Evolutionary conservation across 129 eudicot species (phyloP), one percentile per base, ranked within the genome.

Genomic region (Scalesia atractyloides): DNA sequence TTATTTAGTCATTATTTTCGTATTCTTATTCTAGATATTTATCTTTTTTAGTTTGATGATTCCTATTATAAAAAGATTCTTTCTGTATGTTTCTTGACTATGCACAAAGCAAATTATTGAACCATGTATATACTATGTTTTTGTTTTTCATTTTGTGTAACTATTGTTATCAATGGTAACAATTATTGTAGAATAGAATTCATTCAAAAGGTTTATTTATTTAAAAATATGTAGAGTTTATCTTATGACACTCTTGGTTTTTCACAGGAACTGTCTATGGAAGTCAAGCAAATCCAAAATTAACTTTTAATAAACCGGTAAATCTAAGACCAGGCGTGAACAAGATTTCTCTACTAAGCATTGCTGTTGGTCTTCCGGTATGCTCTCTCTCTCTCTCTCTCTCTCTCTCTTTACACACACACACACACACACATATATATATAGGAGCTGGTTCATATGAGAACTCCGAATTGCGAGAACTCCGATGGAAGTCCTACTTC

Each of bases 311-410:
- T 41, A 63, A 79, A 48, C 70, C 80, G 0, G 88, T 89, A 60
- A 84, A 82, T 72, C 70, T 89, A 71, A 86, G 79, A 80, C 80
- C 83, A 17, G 96, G 96, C 1, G 11, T 80, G 56, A 89, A 89
- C 86, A 83, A 82, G 82, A 86, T 89, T 44, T 78, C 92, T 7
- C 67, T 89, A 75, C 88, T 89, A 64, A 89, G 96, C 59, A 77
- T 79, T 57, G 86, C 92, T 9, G 88, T 89, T 68, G 96, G 96
- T 68, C 92, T 89, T 57, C 86, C 90, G 69, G 96, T 89, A 50
- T 64, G 86, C 75, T 64, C 64, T 68, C 70, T 46, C 36, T 52
- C 66, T 52, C 47, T 57, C 53, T 47, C 5, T 46, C 12, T n/a
- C 17, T 22, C n/a, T n/a, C n/a, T n/a, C n/a, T n/a, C n/a, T n/a